Evolutionary conservation across 2,329 filamentous ascomycete species (phyloP), one percentile per base, ranked within the genome.

Genomic region (Cadophora sp.): DNA sequence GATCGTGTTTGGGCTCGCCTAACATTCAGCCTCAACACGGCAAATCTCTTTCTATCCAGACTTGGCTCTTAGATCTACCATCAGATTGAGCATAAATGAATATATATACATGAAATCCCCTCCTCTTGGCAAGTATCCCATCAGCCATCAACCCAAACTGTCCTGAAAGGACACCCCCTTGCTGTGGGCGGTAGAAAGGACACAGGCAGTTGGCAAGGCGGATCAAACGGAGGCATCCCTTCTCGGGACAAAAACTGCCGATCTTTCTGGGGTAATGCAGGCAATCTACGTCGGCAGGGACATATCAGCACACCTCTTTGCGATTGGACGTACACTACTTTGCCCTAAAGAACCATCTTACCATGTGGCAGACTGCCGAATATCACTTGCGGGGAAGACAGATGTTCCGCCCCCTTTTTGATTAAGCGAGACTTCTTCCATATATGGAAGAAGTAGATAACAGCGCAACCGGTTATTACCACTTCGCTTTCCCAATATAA

Each of bases 201-300:
- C 22, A 30, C 39, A 59, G 56, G 36, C 39, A 45, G 41, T 59
- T 59, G 39, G 20, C 14, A 30, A 14, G 41, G 20, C 13, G 22
- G 22, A 30, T 30, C 36, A 27, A 45, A 27, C 24, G 56, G 22
- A 27, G 4, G 33, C 33, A 27, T 41, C 22, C 11, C 22, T 14
- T 59, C 56, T 59, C 22, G 56, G 56, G 14, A 59, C 56, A 58
- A 22, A 22, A 24, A 18, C 20, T 30, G 45, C 22, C 33, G 45
- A 65, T 63, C 45, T 59, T 55, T 63, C 51, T 55, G 30, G 53
- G 53, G 53, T 43, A 45, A 51, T 63, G 60, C 60, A 63, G 7
- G 43, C 20, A 47, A 53, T 60, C 3, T 58, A 59, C 20, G 33
- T 16, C 2, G 9, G 30, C 5, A 30, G 20, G 56, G 3, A 59